Base-by-base conservation (phyloP, 371 early-diverging fungal species). In the Catenaria anguillulae region DNA sequence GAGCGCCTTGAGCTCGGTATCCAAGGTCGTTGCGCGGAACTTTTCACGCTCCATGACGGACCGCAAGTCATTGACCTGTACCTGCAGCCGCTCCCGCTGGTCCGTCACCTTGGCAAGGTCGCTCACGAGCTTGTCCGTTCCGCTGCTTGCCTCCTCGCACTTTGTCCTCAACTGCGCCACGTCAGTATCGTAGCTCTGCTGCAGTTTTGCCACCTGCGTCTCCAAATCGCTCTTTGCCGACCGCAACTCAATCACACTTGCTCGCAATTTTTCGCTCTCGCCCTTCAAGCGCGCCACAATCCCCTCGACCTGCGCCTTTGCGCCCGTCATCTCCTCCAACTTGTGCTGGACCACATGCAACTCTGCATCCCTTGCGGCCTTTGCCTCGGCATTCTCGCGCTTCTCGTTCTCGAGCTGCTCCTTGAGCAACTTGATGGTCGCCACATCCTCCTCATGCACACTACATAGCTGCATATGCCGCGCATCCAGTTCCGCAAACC, bases 191-290 rank as follows among this genome's bases (percentile, higher is more conserved):
- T 58, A 58, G 2, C 12, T 36, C 12, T 36, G 26, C 43, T 58
- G 35, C 13, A 33, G 13, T 24, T 58, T 58, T 1, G 26, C n/a
- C n/a, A 58, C 6, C 29, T 8, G 4, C 43, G 21, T 36, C 31
- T 42, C 58, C 29, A 58, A 10, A 31, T 58, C 34, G 24, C 24
- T 24, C 26, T 36, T 31, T 6, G 36, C 24, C 24, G 42, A 58
- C 58, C 43, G 58, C 40, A 58, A 21, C 58, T 58, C 58, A 24
- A 58, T 42, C 40, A 58, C 43, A 17, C 12, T 15, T 17, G 3
- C 26, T 24, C 58, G 58, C 26, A 58, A 15, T 36, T 58, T 58
- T 19, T 58, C 40, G 15, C 29, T 33, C 43, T 58, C 58, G 36
- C 15, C 58, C 36, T 58, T 58, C 29, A 50, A 31, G 15, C 52